Percentiles rank a stretch among this genome's conserved stretches.
These are phyloP conservation scores for Penicillium lagena DNA, from an alignment of 495 filamentous ascomycete genomes.

Conservation along the genomic window DNA sequence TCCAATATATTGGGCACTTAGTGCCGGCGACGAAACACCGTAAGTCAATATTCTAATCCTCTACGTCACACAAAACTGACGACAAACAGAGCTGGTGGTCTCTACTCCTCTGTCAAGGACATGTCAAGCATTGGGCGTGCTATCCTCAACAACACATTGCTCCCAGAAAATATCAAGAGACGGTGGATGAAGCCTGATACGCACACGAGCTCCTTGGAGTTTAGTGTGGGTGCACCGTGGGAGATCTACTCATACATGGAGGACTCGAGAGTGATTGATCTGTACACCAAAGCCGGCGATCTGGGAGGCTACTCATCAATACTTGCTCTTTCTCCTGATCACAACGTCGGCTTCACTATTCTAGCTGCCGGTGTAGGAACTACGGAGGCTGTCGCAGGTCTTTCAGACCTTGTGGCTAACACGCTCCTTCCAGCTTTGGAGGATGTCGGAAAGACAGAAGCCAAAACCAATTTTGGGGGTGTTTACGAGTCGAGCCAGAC, in stretches of 20 bases:
- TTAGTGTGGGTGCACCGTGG: constrained; percentile 51
- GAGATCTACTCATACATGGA: constrained; percentile 32
- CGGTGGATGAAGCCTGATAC: constrained; percentile 52
- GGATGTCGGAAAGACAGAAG: too few relatives aligned
- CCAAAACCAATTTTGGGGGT: too few relatives aligned
- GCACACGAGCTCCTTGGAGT: constrained; percentile 39
- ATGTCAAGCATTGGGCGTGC: constrained; percentile 47
- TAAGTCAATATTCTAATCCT: constrained; percentile 16
- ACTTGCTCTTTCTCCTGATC: constrained; percentile 44
- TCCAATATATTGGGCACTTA: constrained; percentile 30
- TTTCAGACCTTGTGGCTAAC: too few relatives aligned
- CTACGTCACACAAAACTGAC: not conserved
- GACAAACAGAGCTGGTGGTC: constrained; percentile 43
- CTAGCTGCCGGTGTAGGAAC: constrained; percentile 29
- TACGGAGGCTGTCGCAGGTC: too few relatives aligned
- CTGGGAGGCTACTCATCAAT: constrained; percentile 38
- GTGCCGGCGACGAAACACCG: constrained; percentile 30
- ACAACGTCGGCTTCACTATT: constrained; percentile 45
- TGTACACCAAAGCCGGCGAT: constrained; percentile 53
- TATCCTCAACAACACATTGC: constrained; percentile 45
- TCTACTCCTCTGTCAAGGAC: constrained; percentile 49
- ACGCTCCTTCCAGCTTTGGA: too few relatives aligned
- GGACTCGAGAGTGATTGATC: constrained; percentile 27
- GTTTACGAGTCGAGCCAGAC: too few relatives aligned
- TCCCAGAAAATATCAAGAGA: constrained; percentile 37